These are phyloP conservation scores for Puccinia horiana DNA, from an alignment of 1,284 basidiomycete genomes.

Conservation along the genomic window DNA sequence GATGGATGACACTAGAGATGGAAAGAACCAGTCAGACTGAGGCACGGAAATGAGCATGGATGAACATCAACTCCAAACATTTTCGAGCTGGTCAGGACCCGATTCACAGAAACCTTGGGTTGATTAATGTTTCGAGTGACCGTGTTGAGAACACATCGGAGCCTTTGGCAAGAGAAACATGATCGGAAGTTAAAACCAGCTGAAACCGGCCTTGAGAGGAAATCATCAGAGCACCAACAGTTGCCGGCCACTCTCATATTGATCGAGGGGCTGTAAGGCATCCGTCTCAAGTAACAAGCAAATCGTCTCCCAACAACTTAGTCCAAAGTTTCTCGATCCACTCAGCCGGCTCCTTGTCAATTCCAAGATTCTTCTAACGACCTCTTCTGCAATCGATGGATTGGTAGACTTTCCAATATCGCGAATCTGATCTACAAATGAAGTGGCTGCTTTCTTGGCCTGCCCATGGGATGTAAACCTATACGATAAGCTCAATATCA, in stretches of 20 bases:
- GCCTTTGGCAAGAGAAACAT: background rate
- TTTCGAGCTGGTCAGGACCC: constrained; percentile 37
- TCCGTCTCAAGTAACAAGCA: constrained; percentile 14
- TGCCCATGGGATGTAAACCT: background rate
- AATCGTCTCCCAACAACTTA: constrained; percentile 18
- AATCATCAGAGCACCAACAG: constrained; percentile 1
- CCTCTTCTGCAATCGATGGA: background rate
- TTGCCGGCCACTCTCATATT: background rate
- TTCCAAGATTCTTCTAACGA: background rate
- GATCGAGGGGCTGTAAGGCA: constrained; percentile 25
- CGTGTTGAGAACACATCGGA: constrained; percentile 10
- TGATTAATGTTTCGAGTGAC: constrained; percentile 29
- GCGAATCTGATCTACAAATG: constrained; percentile 5
- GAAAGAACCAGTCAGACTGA: background rate
- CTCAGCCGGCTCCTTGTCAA: constrained; percentile 3
- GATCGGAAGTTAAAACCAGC: background rate
- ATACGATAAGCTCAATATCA: background rate
- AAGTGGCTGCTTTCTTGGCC: constrained; percentile 14
- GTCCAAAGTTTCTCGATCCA: constrained; percentile 24
- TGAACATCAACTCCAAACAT: constrained; percentile 25
- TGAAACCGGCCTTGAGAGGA: background rate
- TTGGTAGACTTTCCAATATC: constrained; percentile 12
- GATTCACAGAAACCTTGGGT: constrained; percentile 29
- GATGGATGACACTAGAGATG: constrained; percentile 29
- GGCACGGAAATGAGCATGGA: background rate